Evolutionary conservation across 495 filamentous ascomycete species (phyloP).

Genomic region (Trichoderma parareesei): DNA sequence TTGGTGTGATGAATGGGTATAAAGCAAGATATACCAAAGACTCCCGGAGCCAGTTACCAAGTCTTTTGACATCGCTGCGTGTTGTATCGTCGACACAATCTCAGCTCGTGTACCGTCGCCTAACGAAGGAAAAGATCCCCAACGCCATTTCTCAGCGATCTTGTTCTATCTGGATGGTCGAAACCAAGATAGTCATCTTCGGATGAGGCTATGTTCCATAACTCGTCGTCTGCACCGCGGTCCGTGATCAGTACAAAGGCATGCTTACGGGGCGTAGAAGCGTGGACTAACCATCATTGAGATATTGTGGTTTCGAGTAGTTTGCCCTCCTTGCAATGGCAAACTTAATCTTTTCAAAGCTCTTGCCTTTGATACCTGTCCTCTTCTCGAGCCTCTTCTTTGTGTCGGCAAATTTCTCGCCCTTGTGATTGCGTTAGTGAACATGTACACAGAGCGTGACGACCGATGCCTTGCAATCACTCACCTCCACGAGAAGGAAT

Average conservation of each 20-base stretch:
- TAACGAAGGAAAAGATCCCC: slow-evolving; percentile 52
- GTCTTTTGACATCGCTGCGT: neutral
- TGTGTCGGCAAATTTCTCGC: slow-evolving; percentile 81
- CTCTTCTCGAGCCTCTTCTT: slow-evolving; percentile 83
- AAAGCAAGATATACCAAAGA: neutral
- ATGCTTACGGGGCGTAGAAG: neutral
- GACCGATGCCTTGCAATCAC: slow-evolving; percentile 20
- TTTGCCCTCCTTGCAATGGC: slow-evolving; percentile 61
- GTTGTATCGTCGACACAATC: neutral
- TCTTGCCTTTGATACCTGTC: slow-evolving; percentile 92
- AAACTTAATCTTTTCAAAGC: slow-evolving; percentile 98
- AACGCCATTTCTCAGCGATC: slow-evolving; percentile 41
- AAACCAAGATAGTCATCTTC: slow-evolving; percentile 78
- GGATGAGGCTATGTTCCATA: slow-evolving; percentile 60
- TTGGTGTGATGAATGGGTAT: slow-evolving; percentile 3
- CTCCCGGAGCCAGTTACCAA: neutral
- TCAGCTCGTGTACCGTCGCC: slow-evolving; percentile 11
- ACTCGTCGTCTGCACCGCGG: slow-evolving; percentile 61
- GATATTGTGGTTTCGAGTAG: slow-evolving; percentile 69
- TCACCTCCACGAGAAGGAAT: slow-evolving; percentile 77
- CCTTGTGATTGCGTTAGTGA: slow-evolving; percentile 38
- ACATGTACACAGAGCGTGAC: neutral
- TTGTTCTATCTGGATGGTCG: slow-evolving; percentile 73
- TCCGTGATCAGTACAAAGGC: slow-evolving; percentile 9
- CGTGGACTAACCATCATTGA: slow-evolving; percentile 69